Base-by-base conservation (phyloP, 1,284 basidiomycete genomes). In the Clitocybe nebularis region DNA sequence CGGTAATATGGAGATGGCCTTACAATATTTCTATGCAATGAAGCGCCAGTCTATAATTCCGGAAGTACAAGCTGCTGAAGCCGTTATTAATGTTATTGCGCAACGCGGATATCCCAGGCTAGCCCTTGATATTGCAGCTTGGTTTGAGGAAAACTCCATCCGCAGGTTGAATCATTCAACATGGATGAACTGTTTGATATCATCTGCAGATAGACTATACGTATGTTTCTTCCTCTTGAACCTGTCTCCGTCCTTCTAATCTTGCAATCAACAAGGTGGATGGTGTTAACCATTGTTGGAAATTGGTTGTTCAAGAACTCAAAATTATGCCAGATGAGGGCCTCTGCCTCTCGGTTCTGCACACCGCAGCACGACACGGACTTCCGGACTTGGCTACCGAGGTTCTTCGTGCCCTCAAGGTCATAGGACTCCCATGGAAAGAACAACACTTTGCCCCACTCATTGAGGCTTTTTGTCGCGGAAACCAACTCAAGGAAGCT, bases 361-460 rank as follows among this genome's bases (percentile, higher is more conserved):
- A 84, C 50, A 79, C 83, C 1, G 87, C 86, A 10, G 87, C 76
- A 14, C 79, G 88, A 8, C 70, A 78, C 51, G 86, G 85, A 10
- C 67, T 79, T 20, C 74, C 85, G 0, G 72, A 78, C 30, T 71
- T 93, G 2, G 88, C 82, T n/a, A 66, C 74, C 3, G 75, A 79
- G 21, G 84, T 75, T 10, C 64, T 92, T 32, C 72, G 68, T 1
- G 60, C 71, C 3, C 67, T 93, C 23, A 69, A 73, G 33, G 45
- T 50, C 3, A 58, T 75, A 7, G 67, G 70, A 7, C 62, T 81
- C 8, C 52, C 68, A 24, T 71, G 76, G 55, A 63, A 78, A 57
- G 89, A 92, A 58, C 60, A 82, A 54, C 87, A 90, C 55, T 76
- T 86, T 52, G 74, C 82, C 0, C 75, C 85, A 2, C 61, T 89